Conservation (phyloP, 257 asterid genomes). For the Nicotiana knightiana region DNA sequence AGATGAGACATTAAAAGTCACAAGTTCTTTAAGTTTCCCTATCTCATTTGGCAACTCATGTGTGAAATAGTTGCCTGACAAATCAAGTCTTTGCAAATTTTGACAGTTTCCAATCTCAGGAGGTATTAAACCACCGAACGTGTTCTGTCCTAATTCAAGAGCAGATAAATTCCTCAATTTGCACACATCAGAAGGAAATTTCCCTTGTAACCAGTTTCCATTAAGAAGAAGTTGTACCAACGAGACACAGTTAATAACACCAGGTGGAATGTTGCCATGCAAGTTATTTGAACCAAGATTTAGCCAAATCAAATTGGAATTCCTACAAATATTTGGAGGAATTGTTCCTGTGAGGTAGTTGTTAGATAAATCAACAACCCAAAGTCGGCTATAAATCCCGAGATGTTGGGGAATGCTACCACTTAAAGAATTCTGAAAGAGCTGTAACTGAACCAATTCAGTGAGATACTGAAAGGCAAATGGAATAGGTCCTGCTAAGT, state of each 20-base stretch:
- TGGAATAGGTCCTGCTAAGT: conserved; percentile 77
- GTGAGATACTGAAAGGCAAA: conserved; percentile 62
- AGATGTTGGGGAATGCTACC: conserved; percentile 68
- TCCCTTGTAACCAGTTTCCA: conserved; percentile 51
- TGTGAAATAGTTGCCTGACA: conserved; percentile 59
- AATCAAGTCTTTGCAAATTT: conserved; percentile 76
- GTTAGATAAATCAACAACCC: conserved; percentile 77
- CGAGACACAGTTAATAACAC: conserved; percentile 50
- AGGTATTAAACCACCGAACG: conserved; percentile 57
- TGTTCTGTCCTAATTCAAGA: conserved; percentile 67
- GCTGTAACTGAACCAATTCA: conserved; percentile 57
- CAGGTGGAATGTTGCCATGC: conserved; percentile 57
- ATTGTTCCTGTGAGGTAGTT: conserved; percentile 63
- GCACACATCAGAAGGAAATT: conserved; percentile 67
- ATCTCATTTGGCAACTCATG: conserved; percentile 64
- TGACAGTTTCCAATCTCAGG: conserved; percentile 49
- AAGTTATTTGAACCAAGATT: conserved; percentile 62
- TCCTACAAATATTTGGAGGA: conserved; percentile 57
- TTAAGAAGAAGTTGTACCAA: conserved; percentile 65
- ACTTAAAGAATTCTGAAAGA: conserved; percentile 51
- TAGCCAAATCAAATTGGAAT: conserved; percentile 49
- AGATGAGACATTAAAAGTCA: conserved; percentile 63
- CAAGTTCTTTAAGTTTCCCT: conserved; percentile 58
- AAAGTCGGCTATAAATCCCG: conserved; percentile 56
- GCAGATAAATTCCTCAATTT: conserved; percentile 62